Base-by-base conservation (phyloP, 1,284 basidiomycete genomes). In the Puccinia sorghi region DNA sequence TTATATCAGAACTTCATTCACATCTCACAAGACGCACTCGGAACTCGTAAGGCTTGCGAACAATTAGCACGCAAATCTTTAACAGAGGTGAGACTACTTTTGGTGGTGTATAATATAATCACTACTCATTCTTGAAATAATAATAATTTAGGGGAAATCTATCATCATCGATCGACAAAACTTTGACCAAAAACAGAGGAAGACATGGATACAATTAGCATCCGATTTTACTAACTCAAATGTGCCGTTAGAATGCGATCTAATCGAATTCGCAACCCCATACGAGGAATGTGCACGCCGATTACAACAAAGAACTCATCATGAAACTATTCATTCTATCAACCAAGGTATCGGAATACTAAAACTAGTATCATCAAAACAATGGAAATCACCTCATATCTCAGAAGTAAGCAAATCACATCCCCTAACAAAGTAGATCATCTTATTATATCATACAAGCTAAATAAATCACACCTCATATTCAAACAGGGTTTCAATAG, bases 71-170 rank as follows among this genome's bases (percentile, higher is more conserved):
- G 37, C 27, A 27, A 15, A 27, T 57, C 25, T 46, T 15, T 72
- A 4, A 37, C 7, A 41, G 37, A 72, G 17, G 71, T 72, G 27
- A 48, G n/a, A n/a, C n/a, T n/a, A n/a, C n/a, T n/a, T n/a, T n/a
- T n/a, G n/a, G n/a, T 25, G 13, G 48, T n/a, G 37, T 63, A 25
- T 12, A n/a, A 13, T 9, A 20, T 20, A 13, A 67, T 67, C n/a
- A n/a, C n/a, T n/a, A n/a, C n/a, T n/a, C n/a, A n/a, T n/a, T n/a
- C n/a, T n/a, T n/a, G n/a, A n/a, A n/a, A n/a, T n/a, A n/a, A n/a
- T n/a, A n/a, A n/a, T n/a, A n/a, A n/a, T n/a, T n/a, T n/a, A 72
- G 71, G 71, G 71, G 41, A 56, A 57, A 57, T 72, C 71, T 32
- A 59, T 72, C 52, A 61, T 72, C 41, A 72, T 72, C 20, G 71